Evolutionary conservation across 73 alveolate species (phyloP).

Genomic region (Durusdinium trenchii): DNA sequence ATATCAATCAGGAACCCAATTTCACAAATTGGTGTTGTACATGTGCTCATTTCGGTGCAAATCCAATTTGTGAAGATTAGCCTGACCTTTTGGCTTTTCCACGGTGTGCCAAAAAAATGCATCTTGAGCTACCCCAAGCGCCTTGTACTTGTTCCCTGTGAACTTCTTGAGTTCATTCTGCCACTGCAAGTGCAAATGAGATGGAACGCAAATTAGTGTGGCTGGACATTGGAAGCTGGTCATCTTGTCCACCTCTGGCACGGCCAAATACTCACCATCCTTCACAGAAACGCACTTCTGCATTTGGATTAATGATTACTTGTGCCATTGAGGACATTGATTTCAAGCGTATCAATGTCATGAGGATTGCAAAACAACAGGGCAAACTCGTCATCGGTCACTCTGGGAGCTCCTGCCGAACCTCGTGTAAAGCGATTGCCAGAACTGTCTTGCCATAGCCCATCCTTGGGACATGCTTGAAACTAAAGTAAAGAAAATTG

Average conservation of each 20-base stretch:
- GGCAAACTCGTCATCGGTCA: not conserved
- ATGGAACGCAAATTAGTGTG: constrained; percentile 85
- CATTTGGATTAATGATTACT: too few species aligned
- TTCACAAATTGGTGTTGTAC: too few species aligned
- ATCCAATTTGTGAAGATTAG: too few species aligned
- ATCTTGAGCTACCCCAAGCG: not conserved
- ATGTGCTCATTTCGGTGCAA: too few species aligned
- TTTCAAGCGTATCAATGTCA: not conserved
- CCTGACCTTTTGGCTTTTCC: too few species aligned
- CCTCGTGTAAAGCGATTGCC: constrained; percentile 74
- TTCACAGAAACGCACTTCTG: too few species aligned
- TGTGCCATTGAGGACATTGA: not conserved
- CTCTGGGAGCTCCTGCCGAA: not conserved
- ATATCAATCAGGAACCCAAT: too few species aligned
- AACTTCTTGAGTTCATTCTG: constrained; percentile 46
- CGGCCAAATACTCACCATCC: not conserved
- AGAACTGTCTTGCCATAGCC: constrained; percentile 86
- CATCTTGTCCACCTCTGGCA: constrained; percentile 22
- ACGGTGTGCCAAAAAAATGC: too few species aligned
- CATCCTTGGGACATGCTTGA: not conserved
- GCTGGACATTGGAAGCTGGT: constrained; percentile 14
- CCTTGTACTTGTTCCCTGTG: constrained; percentile 68
- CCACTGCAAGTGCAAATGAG: constrained; percentile 83
- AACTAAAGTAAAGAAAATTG: not conserved
- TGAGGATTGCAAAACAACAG: too few species aligned